These are phyloP conservation scores for Cyclotella choctawhatcheeana DNA, from an alignment of 108 stramenopile species.

Conservation along the genomic window DNA sequence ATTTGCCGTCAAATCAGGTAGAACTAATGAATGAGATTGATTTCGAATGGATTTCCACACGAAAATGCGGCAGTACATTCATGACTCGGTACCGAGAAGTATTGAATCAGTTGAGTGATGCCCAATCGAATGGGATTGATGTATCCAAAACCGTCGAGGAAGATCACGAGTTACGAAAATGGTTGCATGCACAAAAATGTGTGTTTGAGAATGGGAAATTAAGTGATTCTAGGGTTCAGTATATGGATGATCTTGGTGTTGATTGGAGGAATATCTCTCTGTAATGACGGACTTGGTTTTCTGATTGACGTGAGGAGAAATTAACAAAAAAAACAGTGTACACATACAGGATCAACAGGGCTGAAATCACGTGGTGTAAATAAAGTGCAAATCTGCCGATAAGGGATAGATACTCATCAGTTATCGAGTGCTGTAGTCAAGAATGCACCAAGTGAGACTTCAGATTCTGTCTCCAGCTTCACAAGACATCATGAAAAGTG, in stretches of 20 bases:
- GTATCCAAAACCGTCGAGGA: conserved; percentile 22
- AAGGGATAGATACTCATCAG: too few relatives aligned
- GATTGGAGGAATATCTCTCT: conserved; percentile 35
- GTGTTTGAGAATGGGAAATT: conserved; percentile 61
- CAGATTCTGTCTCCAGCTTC: too few relatives aligned
- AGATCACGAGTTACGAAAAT: conserved; percentile 46
- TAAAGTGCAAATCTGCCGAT: too few relatives aligned
- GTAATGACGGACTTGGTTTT: too few relatives aligned
- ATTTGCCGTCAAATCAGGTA: conserved; percentile 58
- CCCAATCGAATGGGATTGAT: conserved; percentile 33
- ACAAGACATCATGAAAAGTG: too few relatives aligned
- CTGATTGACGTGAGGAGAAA: too few relatives aligned
- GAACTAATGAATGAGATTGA: conserved; percentile 57
- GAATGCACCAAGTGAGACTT: too few relatives aligned
- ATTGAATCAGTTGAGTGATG: conserved; percentile 26
- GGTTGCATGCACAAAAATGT: conserved; percentile 65
- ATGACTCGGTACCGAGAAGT: conserved; percentile 72
- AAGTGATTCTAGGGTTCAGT: conserved; percentile 69
- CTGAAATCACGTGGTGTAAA: too few relatives aligned
- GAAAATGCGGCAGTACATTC: conserved; percentile 80
- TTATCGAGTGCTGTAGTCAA: too few relatives aligned
- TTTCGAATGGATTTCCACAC: conserved; percentile 74
- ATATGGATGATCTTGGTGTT: conserved; percentile 61
- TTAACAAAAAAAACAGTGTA: too few relatives aligned
- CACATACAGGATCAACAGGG: too few relatives aligned